Evolutionary conservation across 768 basidiomycete genomes (phyloP).

Genomic region (Leccinum ochraceum): DNA sequence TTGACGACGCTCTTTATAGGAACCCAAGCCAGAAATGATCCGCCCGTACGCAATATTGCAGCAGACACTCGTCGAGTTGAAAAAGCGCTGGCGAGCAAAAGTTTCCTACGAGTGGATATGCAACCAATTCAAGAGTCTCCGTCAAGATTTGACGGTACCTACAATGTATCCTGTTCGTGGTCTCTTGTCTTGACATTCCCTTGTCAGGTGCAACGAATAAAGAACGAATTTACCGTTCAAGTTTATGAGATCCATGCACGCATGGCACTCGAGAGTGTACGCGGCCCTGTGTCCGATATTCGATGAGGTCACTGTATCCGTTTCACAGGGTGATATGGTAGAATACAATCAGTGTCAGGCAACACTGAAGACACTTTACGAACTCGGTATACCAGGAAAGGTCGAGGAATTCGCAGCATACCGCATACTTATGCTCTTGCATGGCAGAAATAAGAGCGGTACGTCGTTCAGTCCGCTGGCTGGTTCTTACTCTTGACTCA

Average conservation of each 20-base stretch:
- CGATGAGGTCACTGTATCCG: slow-evolving; percentile 18
- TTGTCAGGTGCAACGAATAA: slow-evolving; percentile 92
- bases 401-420: slow-evolving; percentile 97
- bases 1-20: slow-evolving; percentile 48
- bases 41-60: slow-evolving; percentile 84
- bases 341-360: slow-evolving; percentile 99
- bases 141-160: slow-evolving; percentile 96
- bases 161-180: not conserved
- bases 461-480: slow-evolving; percentile 26
- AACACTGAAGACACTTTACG: slow-evolving; percentile 86
- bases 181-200: slow-evolving; percentile 9
- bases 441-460: slow-evolving; percentile 95
- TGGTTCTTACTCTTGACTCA: not conserved
- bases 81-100: slow-evolving; percentile 84
- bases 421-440: slow-evolving; percentile 92
- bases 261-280: slow-evolving; percentile 90
- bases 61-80: slow-evolving; percentile 83
- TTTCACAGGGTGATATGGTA: slow-evolving; percentile 85
- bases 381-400: slow-evolving; percentile 89
- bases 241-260: slow-evolving; percentile 99
- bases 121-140: slow-evolving; percentile 96
- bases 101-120: slow-evolving; percentile 85
- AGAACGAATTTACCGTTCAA: slow-evolving; percentile 95
- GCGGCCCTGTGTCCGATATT: slow-evolving; percentile 24
- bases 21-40: slow-evolving; percentile 93